Evolutionary conservation across 176 grass and related monocot genomes (phyloP), one percentile per base, ranked within the genome.

Genomic region (Musa schizocarpa): DNA sequence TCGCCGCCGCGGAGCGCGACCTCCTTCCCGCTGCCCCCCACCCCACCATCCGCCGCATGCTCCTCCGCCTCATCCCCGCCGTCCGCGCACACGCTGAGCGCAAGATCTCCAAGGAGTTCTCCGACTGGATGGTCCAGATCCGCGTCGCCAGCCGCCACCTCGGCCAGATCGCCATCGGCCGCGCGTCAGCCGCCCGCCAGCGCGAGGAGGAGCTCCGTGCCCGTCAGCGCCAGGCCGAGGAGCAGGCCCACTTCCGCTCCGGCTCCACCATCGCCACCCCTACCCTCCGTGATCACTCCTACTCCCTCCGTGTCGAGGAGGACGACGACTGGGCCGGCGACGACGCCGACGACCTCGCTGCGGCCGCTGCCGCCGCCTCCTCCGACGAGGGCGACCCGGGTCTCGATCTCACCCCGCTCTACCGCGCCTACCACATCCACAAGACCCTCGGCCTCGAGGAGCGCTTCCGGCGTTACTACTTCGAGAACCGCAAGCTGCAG

Each of bases 401-500:
- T 0, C 93, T 99, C 68, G 96, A 99, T 70, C 90, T 99, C 77
- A 99, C 88, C 1, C 91, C 91, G 21, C 91, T 99, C 76, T 95
- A 99, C 77, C 88, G 96, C 9, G 96, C 96, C 10, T 87, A 89
- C 85, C 96, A 99, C 61, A 91, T 95, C 82, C 83, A 99, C 82
- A 85, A 88, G 63, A 99, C 91, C 1, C 86, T 99, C 53, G 86
- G 76, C 10, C 84, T 88, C 48, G 91, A 83, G 50, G 96, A 94
- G 23, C 82, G 88, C 9, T 99, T 99, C 78, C 93, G 93, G 72
- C 87, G 87, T 82, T 99, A 92, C 68, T 99, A 99, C 73, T 83
- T 92, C 52, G 95, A 99, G 85, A 99, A 99, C 74, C 87, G 96
- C 74, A 99, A 99, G 88, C 81, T 99, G 53, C 96, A 99, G 84